phyloP scores from a whole-genome alignment of 2,329 filamentous ascomycete species.

The Aspergillus texensis region DNA sequence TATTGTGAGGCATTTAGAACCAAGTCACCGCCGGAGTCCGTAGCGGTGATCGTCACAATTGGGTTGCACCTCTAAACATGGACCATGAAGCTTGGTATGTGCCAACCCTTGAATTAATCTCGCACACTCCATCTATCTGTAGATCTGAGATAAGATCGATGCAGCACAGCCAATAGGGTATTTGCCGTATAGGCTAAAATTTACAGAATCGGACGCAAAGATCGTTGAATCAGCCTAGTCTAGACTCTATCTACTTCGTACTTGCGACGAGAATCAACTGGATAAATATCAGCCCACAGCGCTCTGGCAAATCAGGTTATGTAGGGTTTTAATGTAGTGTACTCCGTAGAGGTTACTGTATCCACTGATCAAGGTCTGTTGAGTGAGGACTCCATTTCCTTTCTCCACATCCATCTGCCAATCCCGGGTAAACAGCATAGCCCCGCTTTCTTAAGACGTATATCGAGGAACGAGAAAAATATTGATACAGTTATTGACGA shows the following conservation, averaged over 20 bases:
- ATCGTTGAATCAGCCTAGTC: background rate
- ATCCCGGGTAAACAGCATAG: background rate
- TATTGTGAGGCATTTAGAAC: background rate
- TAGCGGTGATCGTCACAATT: background rate
- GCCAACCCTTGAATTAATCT: background rate
- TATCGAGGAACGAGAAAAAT: background rate
- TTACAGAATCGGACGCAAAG: background rate
- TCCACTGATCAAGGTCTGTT: background rate
- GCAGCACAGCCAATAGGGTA: background rate
- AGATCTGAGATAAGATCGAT: background rate
- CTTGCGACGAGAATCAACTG: background rate
- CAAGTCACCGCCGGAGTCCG: background rate
- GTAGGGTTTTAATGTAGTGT: background rate
- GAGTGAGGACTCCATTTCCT: background rate
- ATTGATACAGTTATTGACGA: background rate
- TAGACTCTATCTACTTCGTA: background rate
- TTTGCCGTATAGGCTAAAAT: background rate
- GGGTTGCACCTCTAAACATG: background rate
- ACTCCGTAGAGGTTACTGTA: background rate
- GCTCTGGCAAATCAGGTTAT: background rate
- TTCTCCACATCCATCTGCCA: slow-evolving; percentile 1
- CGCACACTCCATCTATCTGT: background rate
- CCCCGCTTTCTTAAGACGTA: background rate
- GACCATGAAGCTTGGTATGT: background rate
- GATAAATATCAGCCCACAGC: background rate